phyloP scores from a whole-genome alignment of 768 basidiomycete species.

The Agaricus subrufescens region DNA sequence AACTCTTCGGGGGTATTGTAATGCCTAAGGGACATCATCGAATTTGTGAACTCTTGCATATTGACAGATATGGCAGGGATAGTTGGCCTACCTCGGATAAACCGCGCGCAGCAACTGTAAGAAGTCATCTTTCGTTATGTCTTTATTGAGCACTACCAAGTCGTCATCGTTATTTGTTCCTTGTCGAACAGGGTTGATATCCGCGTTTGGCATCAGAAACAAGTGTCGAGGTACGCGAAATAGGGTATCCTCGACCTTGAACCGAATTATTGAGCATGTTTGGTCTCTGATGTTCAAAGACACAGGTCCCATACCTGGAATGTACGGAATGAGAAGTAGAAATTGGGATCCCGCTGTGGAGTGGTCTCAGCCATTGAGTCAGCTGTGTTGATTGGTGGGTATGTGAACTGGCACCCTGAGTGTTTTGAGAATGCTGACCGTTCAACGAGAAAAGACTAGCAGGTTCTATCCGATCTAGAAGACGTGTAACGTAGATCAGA shows the following conservation, averaged over 20 bases:
- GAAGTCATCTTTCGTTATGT: constrained; percentile 8
- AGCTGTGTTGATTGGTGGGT: neutral
- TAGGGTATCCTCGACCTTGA: constrained; percentile 7
- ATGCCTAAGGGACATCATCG: neutral
- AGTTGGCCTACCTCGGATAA: constrained; percentile 1
- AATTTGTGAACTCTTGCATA: no score
- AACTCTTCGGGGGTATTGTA: constrained; percentile 2
- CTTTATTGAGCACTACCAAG: constrained; percentile 1
- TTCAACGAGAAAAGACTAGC: neutral
- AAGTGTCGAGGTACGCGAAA: constrained; percentile 8
- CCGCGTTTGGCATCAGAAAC: constrained; percentile 5
- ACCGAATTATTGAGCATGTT: neutral
- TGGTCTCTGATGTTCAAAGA: neutral
- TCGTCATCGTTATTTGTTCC: constrained; percentile 6
- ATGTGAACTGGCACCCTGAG: no score
- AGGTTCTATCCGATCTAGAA: neutral
- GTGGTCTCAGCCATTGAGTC: neutral
- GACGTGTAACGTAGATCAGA: neutral
- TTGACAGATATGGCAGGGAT: no score
- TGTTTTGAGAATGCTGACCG: no score
- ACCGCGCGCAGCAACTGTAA: constrained; percentile 3
- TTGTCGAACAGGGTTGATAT: constrained; percentile 3
- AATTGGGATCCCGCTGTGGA: constrained; percentile 1
- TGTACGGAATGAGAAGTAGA: constrained; percentile 8
- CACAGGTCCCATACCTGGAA: neutral